Conservation (phyloP, 2,329 filamentous ascomycete species). For the Botrytis tulipae region DNA sequence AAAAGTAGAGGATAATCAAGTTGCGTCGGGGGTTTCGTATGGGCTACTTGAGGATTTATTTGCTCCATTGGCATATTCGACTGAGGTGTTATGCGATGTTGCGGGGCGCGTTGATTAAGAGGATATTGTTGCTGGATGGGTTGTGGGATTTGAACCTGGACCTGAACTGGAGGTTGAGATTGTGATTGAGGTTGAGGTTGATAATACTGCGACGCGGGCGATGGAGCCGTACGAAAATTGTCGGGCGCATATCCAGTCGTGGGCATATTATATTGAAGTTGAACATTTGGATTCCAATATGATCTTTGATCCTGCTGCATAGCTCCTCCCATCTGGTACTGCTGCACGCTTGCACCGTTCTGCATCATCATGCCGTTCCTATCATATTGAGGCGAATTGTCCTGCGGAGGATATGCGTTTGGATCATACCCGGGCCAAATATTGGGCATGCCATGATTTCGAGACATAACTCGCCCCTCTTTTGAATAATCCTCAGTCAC, state of each 20-base stretch:
- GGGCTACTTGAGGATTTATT: constrained; percentile 19
- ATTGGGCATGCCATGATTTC: constrained; percentile 20
- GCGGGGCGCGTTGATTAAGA: constrained; percentile 9
- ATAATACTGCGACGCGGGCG: constrained; percentile 22
- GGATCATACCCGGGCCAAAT: constrained; percentile 18
- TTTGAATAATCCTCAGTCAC: not conserved
- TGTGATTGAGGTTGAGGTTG: constrained; percentile 14
- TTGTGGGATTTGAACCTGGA: constrained; percentile 16
- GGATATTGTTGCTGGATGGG: constrained; percentile 25
- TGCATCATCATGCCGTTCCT: constrained; percentile 17
- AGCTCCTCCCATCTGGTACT: constrained; percentile 17
- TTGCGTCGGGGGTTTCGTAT: constrained; percentile 15
- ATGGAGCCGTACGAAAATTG: constrained; percentile 9
- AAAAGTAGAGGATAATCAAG: constrained; percentile 46
- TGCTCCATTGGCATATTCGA: constrained; percentile 16
- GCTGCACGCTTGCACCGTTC: constrained; percentile 13
- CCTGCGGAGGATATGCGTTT: constrained; percentile 20
- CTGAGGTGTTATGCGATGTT: constrained; percentile 7
- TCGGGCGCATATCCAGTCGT: constrained; percentile 17
- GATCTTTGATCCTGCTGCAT: constrained; percentile 7
- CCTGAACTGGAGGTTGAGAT: not conserved
- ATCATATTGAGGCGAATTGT: constrained; percentile 17
- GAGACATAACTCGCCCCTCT: constrained; percentile 20
- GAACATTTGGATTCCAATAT: constrained; percentile 18
- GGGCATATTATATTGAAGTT: constrained; percentile 15